Base-by-base conservation (phyloP, 441 rosid species). In the Codiaeum variegatum region DNA sequence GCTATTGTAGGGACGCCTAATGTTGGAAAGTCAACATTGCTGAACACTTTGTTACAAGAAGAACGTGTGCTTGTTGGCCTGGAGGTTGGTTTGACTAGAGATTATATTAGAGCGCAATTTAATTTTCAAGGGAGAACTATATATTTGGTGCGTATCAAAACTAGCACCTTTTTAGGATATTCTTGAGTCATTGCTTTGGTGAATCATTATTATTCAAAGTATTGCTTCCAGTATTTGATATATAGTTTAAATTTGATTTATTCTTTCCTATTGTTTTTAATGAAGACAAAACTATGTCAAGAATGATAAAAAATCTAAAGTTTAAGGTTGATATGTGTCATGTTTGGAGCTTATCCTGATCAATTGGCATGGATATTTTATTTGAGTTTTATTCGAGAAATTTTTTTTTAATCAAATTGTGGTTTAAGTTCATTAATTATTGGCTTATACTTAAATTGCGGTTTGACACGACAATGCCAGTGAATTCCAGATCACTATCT, bases 61-160 rank as follows among this genome's bases (percentile, higher is more conserved):
- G 93, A 94, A 61, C 94, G 98, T 67, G 98, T 94, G 64, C 80
- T 92, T 78, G 99, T 92, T 36, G 99, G 99, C 76, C 98, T 98
- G 42, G 97, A 94, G 80, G 92, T 92, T 79, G 98, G 99, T 78
- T 83, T 94, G 80, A 94, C 99, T 9, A 84, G 99, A 83, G 99
- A 92, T 86, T 88, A 97, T 72, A 84, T 94, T 72, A 88, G 99
- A 83, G 94, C 88, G 38, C 88, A 90, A 62, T 94, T 94, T 75
- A 76, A 92, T 63, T 90, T 73, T 85, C 84, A 90, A 75, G 99
- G 91, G 40, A 90, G 97, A 84, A 91, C 85, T 15, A 77, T 94
- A 67, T 94, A 89, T 82, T 70, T 94, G 92, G 98, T 94, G 84
- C 49, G 84, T 38, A 51, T 51, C 19, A 1, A 32, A 34, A 42